Base-by-base conservation (phyloP, 352 stramenopile species). In the Phytophthora kernoviae region DNA sequence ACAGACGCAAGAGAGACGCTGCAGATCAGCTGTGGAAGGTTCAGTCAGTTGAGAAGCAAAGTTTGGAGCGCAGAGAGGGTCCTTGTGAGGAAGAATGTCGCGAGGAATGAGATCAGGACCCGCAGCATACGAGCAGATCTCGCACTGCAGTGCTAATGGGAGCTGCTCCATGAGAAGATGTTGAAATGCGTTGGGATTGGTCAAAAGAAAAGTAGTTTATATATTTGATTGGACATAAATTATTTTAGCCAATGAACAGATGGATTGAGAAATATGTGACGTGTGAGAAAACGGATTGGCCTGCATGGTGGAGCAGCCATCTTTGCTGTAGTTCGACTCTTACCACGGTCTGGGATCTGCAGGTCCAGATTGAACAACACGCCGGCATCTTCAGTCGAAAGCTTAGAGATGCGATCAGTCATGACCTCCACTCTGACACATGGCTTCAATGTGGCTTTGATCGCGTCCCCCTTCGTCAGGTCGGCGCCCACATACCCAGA, bases 31-130 rank as follows among this genome's bases (percentile, higher is more conserved):
- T 12, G 56, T 57, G 8, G 68, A 75, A 14, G 74, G 74, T 46
- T 73, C 49, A 0, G 55, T 79, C 0, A 56, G 36, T 1, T 42
- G 22, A 17, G 49, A 62, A 24, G 74, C 68, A 49, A 84, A 84
- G 58, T 66, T 58, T 1, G 52, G 21, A 0, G 36, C 41, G 14
- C 11, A n/a, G 24, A 26, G 12, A 14, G 1, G 24, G 43, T 5
- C 26, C 7, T 42, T 9, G 11, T 7, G 4, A 12, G 18, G 8
- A 1, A 50, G 12, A 9, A 62, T n/a, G 5, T 61, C 49, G 5
- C 57, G 49, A 21, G 71, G 74, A 21, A 81, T 59, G 15, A 84
- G 71, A 57, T 77, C 61, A 4, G 74, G 68, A 24, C 60, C 74
- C 41, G 54, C 53, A 10, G 69, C 69, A 46, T 66, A 70, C 33